phyloP scores from a whole-genome alignment of 148 eudicot species.

The Cornus suecica region DNA sequence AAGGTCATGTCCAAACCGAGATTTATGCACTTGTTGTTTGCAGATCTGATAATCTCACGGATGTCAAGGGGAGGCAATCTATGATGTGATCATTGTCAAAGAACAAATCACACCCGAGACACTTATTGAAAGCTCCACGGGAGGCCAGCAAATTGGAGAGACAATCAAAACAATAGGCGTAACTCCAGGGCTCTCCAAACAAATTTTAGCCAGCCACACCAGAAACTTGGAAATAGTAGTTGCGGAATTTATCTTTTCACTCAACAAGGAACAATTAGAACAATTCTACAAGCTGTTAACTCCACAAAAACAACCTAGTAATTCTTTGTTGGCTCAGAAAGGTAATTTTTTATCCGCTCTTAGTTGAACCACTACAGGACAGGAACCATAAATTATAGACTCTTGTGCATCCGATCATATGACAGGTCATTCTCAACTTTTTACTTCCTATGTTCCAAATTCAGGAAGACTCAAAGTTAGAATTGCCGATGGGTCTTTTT shows the following conservation, averaged over 20 bases:
- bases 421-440: neutral
- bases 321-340: no score
- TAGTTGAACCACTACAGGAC: neutral
- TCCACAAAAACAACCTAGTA: no score
- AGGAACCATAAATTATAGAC: neutral
- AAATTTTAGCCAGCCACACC: no score
- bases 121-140: no score
- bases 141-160: no score
- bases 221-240: no score
- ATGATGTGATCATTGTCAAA: conserved; percentile 1
- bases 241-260: no score
- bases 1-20: neutral
- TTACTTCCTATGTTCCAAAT: neutral
- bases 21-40: neutral
- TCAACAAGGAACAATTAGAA: no score
- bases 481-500: neutral
- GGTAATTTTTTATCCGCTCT: neutral
- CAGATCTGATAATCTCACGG: neutral
- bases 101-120: neutral
- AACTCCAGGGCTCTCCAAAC: no score
- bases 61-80: neutral
- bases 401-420: neutral
- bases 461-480: neutral
- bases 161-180: no score
- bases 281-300: no score